phyloP scores from a whole-genome alignment of 768 basidiomycete species.

The Podaxis mareebaensis region DNA sequence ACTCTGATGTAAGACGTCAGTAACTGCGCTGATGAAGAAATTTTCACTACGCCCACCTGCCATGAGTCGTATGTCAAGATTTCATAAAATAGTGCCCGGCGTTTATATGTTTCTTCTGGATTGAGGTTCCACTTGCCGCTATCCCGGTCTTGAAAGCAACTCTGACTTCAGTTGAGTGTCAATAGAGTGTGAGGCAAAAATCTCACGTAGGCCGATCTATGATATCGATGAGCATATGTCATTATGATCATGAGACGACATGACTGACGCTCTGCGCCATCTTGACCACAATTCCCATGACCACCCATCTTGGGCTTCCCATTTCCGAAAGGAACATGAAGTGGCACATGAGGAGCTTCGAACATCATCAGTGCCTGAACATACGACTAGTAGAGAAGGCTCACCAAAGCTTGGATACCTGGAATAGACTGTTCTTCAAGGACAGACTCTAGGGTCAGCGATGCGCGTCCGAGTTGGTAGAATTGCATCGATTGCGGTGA shows the following conservation, averaged over 20 bases:
- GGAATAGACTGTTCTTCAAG: conserved; percentile 64
- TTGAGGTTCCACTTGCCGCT: conserved; percentile 65
- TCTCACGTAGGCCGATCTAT: conserved; percentile 70
- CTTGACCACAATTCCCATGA: conserved; percentile 73
- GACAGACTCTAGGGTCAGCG: conserved; percentile 61
- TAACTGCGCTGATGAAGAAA: conserved; percentile 2
- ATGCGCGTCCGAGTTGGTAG: conserved; percentile 61
- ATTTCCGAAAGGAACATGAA: conserved; percentile 53
- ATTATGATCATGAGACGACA: conserved; percentile 23
- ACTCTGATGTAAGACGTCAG: conserved; percentile 41
- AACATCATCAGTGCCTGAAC: conserved; percentile 17
- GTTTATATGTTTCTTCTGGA: conserved; percentile 54
- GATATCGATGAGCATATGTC: conserved; percentile 16
- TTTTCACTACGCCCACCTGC: conserved; percentile 49
- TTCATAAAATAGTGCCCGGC: conserved; percentile 65
- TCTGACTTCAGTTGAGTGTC: not conserved
- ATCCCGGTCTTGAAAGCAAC: conserved; percentile 55
- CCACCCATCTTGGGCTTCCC: conserved; percentile 64
- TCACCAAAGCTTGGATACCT: conserved; percentile 66
- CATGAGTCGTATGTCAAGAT: conserved; percentile 68
- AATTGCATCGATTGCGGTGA: conserved; percentile 56
- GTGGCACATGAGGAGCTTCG: conserved; percentile 57
- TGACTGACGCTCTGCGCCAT: conserved; percentile 63
- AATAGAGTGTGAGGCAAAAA: conserved; percentile 16
- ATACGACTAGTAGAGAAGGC: conserved; percentile 22